Evolutionary conservation across 2,329 filamentous ascomycete species (phyloP).

Genomic region (Huntiella savannae): DNA sequence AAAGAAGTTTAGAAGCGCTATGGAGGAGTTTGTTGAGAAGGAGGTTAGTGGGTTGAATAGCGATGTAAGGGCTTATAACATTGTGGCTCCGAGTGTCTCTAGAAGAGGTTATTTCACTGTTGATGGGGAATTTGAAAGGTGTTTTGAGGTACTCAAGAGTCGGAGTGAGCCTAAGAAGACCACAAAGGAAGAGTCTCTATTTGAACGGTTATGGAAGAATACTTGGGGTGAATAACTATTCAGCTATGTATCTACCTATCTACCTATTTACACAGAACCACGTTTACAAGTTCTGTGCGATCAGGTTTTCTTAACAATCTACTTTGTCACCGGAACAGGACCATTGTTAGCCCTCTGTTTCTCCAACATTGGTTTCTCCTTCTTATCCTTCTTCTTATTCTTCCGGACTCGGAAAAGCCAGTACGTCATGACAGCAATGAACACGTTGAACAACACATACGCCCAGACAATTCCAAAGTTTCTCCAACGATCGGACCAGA

Average conservation of each 20-base stretch:
- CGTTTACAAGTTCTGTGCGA: too few relatives aligned
- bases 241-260: too few relatives aligned
- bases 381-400: background rate
- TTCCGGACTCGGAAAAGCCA: constrained; percentile 38
- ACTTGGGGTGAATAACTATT: constrained; percentile 30
- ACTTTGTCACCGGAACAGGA: background rate
- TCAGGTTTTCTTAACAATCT: constrained; percentile 1
- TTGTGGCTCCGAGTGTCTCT: constrained; percentile 80
- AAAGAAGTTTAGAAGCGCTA: constrained; percentile 44
- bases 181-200: constrained; percentile 50
- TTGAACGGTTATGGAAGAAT: constrained; percentile 38
- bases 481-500: constrained; percentile 39
- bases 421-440: constrained; percentile 38
- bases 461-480: constrained; percentile 54
- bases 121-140: constrained; percentile 60
- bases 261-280: too few relatives aligned
- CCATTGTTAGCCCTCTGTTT: background rate
- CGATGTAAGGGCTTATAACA: constrained; percentile 73
- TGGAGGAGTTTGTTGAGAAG: constrained; percentile 56
- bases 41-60: constrained; percentile 61
- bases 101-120: constrained; percentile 85
- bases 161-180: constrained; percentile 57
- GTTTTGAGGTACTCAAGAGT: constrained; percentile 28
- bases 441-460: constrained; percentile 45
- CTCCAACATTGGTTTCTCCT: background rate